Evolutionary conservation across 202 grass and related monocot genomes (phyloP).

Genomic region (Schoenoplectus tabernaemontani): DNA sequence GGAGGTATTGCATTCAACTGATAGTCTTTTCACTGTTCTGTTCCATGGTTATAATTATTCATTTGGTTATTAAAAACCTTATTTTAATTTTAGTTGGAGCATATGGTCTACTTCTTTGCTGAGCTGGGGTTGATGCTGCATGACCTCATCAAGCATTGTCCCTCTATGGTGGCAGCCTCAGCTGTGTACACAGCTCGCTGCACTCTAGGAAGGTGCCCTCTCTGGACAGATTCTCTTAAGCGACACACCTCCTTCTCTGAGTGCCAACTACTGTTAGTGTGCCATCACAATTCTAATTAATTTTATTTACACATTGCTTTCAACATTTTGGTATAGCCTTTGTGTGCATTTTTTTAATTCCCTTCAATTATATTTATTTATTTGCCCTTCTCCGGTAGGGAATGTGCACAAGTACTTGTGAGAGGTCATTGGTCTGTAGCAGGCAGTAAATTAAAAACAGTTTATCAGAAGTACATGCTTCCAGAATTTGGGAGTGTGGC

Average conservation of each 20-base stretch:
- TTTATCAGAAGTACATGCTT: conserved; percentile 48
- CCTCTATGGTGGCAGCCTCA: conserved; percentile 70
- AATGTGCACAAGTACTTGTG: conserved; percentile 28
- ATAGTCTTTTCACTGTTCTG: not conserved
- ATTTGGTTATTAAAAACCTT: conserved; percentile 5
- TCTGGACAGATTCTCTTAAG: conserved; percentile 73
- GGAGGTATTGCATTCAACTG: conserved; percentile 32
- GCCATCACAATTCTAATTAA: not conserved
- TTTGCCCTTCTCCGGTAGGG: conserved; percentile 24
- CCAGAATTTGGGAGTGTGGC: conserved; percentile 37
- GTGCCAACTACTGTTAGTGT: conserved; percentile 48
- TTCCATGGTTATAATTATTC: not conserved
- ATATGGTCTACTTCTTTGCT: conserved; percentile 77
- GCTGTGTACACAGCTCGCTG: conserved; percentile 65
- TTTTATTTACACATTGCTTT: not conserved
- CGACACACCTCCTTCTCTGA: conserved; percentile 65
- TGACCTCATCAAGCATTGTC: conserved; percentile 33
- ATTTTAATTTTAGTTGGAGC: conserved; percentile 51
- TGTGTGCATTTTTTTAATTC: not conserved
- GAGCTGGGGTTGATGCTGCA: conserved; percentile 77
- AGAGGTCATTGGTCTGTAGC: conserved; percentile 30
- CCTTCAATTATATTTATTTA: not conserved
- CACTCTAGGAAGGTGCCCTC: conserved; percentile 57
- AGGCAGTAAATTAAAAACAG: conserved; percentile 25
- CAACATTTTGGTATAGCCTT: not conserved